Evolutionary conservation across 495 filamentous ascomycete genomes (phyloP), one percentile per base, ranked within the genome.

Genomic region (Hypoxylon perforatum): DNA sequence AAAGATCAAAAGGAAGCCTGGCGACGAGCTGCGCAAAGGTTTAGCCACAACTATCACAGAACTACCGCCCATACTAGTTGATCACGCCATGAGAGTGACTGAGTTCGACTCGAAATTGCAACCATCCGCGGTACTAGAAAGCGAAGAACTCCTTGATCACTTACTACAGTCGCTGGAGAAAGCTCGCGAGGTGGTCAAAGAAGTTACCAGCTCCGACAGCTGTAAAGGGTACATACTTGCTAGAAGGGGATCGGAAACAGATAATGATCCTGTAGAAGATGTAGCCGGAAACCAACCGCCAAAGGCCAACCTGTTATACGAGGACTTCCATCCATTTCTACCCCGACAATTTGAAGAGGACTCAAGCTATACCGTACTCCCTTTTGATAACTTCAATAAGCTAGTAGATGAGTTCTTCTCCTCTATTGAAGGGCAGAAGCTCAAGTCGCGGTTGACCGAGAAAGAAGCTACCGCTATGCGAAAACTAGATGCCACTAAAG

Each of bases 371-470:
- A 85, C 84, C 4, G 87, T 96, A 14, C 70, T 97, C 8, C 83
- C 90, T 54, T 92, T 92, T 67, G 85, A 92, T 2, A 89, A 89
- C 53, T 96, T 93, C 82, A 97, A 97, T 74, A 91, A 90, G 56
- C 95, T 93, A 0, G 93, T 96, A 0, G 95, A 99, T 69, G 91
- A 96, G 63, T 99, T 97, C 75, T 99, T 94, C 75, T 99, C 95
- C 0, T 97, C 94, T 0, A 86, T 98, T 17, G 95, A 99, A 76
- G 92, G 93, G 0, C 95, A 97, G 74, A 96, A 92, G 69, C 84
- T 98, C 9, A 91, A 94, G 75, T 94, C 92, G 0, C 80, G 87
- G 12, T 78, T 99, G 19, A 86, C 85, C 22, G 95, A 97, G 71
- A 86, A 88, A 11, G 93, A 98, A 73, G 85, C 90, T 25, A 82